A percentile compares a stretch with the other conserved stretches of the same genome.
Conservation (phyloP, 2,329 filamentous ascomycete genomes). For the Ophiostoma sp. region DNA sequence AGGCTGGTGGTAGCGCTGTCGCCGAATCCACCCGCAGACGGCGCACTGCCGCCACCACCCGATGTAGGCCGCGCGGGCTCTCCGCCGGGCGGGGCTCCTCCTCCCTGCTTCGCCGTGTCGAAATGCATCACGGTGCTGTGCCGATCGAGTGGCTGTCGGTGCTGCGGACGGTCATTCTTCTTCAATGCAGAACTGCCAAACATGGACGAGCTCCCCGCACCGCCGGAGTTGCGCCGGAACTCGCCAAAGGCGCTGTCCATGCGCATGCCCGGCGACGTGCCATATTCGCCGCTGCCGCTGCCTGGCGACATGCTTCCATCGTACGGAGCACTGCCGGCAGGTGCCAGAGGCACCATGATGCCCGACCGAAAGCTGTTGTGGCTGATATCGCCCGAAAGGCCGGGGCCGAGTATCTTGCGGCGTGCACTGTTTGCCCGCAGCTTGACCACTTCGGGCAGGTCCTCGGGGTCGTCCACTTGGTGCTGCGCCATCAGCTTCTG, state of each 20-base stretch:
- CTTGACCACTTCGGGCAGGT: slow-evolving; percentile 76
- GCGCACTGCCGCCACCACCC: neutral
- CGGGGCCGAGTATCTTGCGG: slow-evolving; percentile 61
- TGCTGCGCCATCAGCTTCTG: slow-evolving; percentile 89
- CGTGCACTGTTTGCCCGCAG: slow-evolving; percentile 70
- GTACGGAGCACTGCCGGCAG: slow-evolving; percentile 8
- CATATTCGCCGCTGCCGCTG: slow-evolving; percentile 7
- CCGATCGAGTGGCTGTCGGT: slow-evolving; percentile 18
- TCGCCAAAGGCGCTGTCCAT: neutral
- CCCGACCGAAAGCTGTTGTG: slow-evolving; percentile 23
- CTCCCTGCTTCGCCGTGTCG: neutral
- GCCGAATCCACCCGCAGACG: neutral
- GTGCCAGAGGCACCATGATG: slow-evolving; percentile 17
- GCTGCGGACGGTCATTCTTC: slow-evolving; percentile 35
- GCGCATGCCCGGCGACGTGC: neutral
- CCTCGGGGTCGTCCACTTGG: slow-evolving; percentile 83
- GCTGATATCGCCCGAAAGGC: slow-evolving; percentile 42
- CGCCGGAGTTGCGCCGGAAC: slow-evolving; percentile 33
- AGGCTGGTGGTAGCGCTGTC: neutral
- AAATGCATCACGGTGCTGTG: slow-evolving; percentile 21
- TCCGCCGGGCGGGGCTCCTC: slow-evolving; percentile 14
- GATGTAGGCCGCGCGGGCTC: slow-evolving; percentile 30
- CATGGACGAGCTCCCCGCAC: slow-evolving; percentile 29
- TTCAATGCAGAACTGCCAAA: slow-evolving; percentile 36
- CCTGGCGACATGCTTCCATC: slow-evolving; percentile 1